A percentile compares a stretch with the other conserved stretches of the same genome.
Conservation (phyloP, 208 protist genomes). For the Trypanosomatidae sp. region DNA sequence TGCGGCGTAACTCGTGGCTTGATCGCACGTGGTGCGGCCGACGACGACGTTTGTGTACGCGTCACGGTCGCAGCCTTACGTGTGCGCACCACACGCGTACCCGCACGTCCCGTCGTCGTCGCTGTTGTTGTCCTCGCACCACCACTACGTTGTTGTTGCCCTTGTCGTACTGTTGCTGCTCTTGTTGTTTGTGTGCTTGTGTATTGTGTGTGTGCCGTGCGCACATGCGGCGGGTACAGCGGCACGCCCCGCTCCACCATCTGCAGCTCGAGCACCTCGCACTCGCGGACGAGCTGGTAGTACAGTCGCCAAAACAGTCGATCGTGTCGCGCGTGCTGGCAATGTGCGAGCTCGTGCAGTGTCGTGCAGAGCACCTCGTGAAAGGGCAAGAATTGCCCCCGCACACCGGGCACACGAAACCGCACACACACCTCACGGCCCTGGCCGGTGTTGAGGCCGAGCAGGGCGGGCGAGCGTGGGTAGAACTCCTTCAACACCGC, state of each 20-base stretch:
- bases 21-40: no score
- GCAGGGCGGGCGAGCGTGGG: slow-evolving; percentile 41
- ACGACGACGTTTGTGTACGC: no score
- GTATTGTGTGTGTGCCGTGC: no score
- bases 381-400: slow-evolving; percentile 69
- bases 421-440: slow-evolving; percentile 70
- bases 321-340: slow-evolving; percentile 39
- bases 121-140: no score
- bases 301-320: slow-evolving; percentile 66
- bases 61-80: no score
- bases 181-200: background rate
- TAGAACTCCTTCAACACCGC: slow-evolving; percentile 75
- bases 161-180: slow-evolving; percentile 1
- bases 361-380: slow-evolving; percentile 75
- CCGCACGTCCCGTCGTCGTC: no score
- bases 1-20: no score
- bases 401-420: slow-evolving; percentile 49
- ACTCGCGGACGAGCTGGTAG: slow-evolving; percentile 57
- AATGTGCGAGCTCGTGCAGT: slow-evolving; percentile 85
- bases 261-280: slow-evolving; percentile 40
- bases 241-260: slow-evolving; percentile 15
- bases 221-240: slow-evolving; percentile 20
- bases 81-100: no score
- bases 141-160: background rate
- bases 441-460: slow-evolving; percentile 75